phyloP scores from a whole-genome alignment of 345 rosid genomes.

The Cochlearia excelsa region DNA sequence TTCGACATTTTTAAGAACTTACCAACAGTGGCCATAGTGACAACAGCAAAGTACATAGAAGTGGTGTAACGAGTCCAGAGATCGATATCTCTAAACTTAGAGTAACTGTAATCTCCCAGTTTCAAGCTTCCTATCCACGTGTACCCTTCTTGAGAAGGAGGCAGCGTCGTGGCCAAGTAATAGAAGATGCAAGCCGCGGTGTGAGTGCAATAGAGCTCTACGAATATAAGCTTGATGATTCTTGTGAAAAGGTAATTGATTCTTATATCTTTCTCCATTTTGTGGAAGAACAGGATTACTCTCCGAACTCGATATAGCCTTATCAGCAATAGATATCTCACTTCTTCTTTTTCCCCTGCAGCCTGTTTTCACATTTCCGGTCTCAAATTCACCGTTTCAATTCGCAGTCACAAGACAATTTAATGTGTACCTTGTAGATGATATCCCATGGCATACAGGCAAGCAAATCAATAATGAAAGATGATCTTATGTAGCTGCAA shows the following conservation, averaged over 20 bases:
- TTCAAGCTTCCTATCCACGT: slow-evolving; percentile 92
- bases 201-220: slow-evolving; percentile 85
- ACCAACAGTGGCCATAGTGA: slow-evolving; percentile 95
- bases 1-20: slow-evolving; percentile 4
- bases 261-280: slow-evolving; percentile 77
- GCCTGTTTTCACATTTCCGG: slow-evolving; percentile 38
- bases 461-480: slow-evolving; percentile 58
- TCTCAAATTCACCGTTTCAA: neutral
- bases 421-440: slow-evolving; percentile 56
- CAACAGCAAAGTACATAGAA: slow-evolving; percentile 79
- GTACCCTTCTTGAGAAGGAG: slow-evolving; percentile 67
- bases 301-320: slow-evolving; percentile 59
- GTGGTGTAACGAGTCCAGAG: slow-evolving; percentile 70
- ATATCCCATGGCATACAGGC: slow-evolving; percentile 88
- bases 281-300: slow-evolving; percentile 63
- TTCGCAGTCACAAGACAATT: neutral
- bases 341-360: slow-evolving; percentile 57
- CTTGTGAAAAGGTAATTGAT: slow-evolving; percentile 78
- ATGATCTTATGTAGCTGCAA: slow-evolving; percentile 67
- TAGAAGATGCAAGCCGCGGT: slow-evolving; percentile 92
- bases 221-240: slow-evolving; percentile 78
- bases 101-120: slow-evolving; percentile 64
- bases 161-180: slow-evolving; percentile 83
- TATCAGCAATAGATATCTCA: slow-evolving; percentile 74
- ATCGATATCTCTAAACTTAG: slow-evolving; percentile 67